phyloP scores from a whole-genome alignment of 768 basidiomycete genomes.

The Trametes cinnabarina region DNA sequence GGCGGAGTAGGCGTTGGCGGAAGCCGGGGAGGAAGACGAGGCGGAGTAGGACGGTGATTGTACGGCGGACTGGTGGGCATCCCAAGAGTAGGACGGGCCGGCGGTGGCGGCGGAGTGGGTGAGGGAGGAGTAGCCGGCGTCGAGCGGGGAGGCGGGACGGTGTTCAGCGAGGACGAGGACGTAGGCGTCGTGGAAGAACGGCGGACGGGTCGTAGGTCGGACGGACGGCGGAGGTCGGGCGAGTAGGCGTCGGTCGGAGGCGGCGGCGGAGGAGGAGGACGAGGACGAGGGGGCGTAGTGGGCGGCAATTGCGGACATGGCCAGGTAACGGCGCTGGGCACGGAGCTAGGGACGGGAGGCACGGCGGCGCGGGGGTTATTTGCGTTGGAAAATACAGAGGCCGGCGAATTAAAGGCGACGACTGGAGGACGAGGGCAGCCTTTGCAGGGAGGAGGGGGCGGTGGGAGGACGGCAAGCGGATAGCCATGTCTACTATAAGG shows the following conservation, averaged over 20 bases:
- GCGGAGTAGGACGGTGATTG: conserved; percentile 11
- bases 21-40: conserved; percentile 4
- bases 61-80: conserved; percentile 11
- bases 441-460: not conserved
- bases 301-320: conserved; percentile 18
- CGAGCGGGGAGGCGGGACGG: conserved; percentile 4
- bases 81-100: conserved; percentile 10
- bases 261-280: conserved; percentile 1
- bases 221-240: conserved; percentile 1
- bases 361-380: no score
- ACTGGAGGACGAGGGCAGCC: not conserved
- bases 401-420: conserved; percentile 4
- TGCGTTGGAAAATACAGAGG: not conserved
- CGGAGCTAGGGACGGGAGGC: no score
- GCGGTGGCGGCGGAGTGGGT: not conserved
- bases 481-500: conserved; percentile 6
- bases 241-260: conserved; percentile 11
- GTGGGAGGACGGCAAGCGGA: not conserved
- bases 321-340: no score
- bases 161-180: conserved; percentile 6
- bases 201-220: conserved; percentile 16
- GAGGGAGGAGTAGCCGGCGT: not conserved
- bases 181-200: conserved; percentile 11
- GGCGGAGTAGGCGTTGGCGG: conserved; percentile 1
- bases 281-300: conserved; percentile 2